phyloP scores from a whole-genome alignment of 768 basidiomycete genomes.

The Lentinula aciculospora region DNA sequence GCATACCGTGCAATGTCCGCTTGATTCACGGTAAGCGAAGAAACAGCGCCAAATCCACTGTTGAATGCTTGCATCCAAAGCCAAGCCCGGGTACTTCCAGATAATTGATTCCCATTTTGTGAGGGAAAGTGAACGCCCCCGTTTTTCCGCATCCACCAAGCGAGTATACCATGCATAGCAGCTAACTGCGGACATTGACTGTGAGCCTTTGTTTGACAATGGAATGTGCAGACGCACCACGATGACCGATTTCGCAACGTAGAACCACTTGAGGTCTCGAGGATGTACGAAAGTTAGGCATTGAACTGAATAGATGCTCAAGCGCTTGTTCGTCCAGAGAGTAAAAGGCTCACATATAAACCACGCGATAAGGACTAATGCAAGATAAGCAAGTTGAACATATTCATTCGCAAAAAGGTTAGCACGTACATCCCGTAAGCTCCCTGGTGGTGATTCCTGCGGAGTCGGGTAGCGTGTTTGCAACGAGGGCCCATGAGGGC shows the following conservation, averaged over 20 bases:
- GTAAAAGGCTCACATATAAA: conserved; percentile 7
- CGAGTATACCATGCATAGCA: conserved; percentile 10
- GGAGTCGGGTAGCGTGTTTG: conserved; percentile 7
- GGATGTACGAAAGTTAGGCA: conserved; percentile 11
- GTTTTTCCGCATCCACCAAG: conserved; percentile 10
- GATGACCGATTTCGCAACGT: conserved; percentile 10
- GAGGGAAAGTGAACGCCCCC: conserved; percentile 6
- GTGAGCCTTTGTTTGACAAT: not conserved
- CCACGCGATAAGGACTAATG: conserved; percentile 10
- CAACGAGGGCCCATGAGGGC: conserved; percentile 7
- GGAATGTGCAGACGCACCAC: not conserved
- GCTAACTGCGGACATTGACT: not conserved
- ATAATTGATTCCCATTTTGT: not conserved
- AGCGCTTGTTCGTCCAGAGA: not conserved
- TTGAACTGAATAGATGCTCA: conserved; percentile 1
- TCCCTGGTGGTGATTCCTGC: conserved; percentile 10
- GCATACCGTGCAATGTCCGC: conserved; percentile 11
- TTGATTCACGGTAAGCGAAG: conserved; percentile 9
- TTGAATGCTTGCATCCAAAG: conserved; percentile 11
- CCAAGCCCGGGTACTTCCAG: conserved; percentile 3
- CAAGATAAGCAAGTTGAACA: not conserved
- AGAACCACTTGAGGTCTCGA: conserved; percentile 10
- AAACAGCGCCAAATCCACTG: conserved; percentile 8
- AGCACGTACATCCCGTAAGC: conserved; percentile 5
- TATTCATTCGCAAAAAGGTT: not conserved